phyloP scores from a whole-genome alignment of 202 grass and related monocot genomes.

The Setaria italica region DNA sequence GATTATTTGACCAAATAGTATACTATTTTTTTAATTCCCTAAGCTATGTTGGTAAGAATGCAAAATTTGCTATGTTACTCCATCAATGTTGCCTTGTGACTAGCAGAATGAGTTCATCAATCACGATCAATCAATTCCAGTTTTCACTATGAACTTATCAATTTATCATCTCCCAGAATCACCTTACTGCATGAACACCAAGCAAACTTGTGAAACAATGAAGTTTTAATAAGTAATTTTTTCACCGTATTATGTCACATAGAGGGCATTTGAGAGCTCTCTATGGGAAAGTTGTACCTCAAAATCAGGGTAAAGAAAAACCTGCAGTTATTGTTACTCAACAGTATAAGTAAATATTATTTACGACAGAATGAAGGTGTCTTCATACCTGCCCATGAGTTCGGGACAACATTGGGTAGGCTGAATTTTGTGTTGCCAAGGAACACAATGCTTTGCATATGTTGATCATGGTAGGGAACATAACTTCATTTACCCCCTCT shows the following conservation, averaged over 20 bases:
- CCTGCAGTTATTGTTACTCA: not conserved
- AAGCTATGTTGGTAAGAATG: not conserved
- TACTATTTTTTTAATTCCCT: not conserved
- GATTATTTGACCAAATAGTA: not conserved
- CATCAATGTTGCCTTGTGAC: not conserved
- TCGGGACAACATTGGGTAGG: conserved; percentile 71
- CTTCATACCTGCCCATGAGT: conserved; percentile 90
- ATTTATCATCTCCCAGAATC: conserved; percentile 1
- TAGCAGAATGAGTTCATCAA: not conserved
- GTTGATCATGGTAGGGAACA: conserved; percentile 75
- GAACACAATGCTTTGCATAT: conserved; percentile 60
- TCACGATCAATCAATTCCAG: conserved; percentile 22
- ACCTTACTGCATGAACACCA: conserved; percentile 15
- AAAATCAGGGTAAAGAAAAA: conserved; percentile 2
- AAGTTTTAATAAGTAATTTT: not conserved
- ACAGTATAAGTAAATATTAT: conserved; percentile 6
- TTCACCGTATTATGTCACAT: not conserved
- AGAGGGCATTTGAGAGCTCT: not conserved
- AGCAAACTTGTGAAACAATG: not conserved
- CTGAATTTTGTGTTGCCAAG: conserved; percentile 78
- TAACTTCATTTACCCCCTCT: conserved; percentile 75
- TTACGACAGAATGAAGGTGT: not conserved
- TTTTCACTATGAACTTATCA: not conserved
- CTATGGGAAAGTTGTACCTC: not conserved
- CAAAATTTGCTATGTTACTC: conserved; percentile 13